A percentile compares a stretch with the other conserved stretches of the same genome.
Evolutionary conservation across 352 stramenopile species (phyloP).

Genomic region (Phytophthora pinifolia): DNA sequence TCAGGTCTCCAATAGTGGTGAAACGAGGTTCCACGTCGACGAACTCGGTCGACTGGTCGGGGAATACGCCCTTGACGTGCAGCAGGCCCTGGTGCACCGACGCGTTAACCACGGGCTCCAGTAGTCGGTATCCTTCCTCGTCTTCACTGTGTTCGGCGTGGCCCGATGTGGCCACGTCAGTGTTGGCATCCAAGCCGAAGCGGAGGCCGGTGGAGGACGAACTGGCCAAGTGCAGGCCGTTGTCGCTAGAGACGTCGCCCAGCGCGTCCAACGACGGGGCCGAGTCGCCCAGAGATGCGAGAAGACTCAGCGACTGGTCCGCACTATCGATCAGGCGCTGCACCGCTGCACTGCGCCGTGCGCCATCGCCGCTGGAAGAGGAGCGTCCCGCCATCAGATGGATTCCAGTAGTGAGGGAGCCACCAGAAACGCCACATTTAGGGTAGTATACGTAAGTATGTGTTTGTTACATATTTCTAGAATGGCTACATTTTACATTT

Average conservation of each 20-base stretch:
- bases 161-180: slow-evolving; percentile 4
- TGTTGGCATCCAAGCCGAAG: slow-evolving; percentile 11
- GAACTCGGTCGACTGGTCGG: slow-evolving; percentile 81
- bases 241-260: background rate
- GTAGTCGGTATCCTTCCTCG: slow-evolving; percentile 15
- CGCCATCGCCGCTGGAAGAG: slow-evolving; percentile 11
- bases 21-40: slow-evolving; percentile 74
- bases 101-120: slow-evolving; percentile 47
- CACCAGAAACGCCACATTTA: slow-evolving; percentile 5
- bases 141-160: background rate
- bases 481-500: no score
- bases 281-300: slow-evolving; percentile 61
- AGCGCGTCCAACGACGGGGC: slow-evolving; percentile 6
- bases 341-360: slow-evolving; percentile 48
- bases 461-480: no score
- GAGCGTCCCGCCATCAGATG: slow-evolving; percentile 27
- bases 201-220: slow-evolving; percentile 4
- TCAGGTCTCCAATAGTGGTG: slow-evolving; percentile 72
- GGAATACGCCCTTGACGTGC: slow-evolving; percentile 84
- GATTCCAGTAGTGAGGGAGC: slow-evolving; percentile 15
- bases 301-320: slow-evolving; percentile 64
- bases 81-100: slow-evolving; percentile 56
- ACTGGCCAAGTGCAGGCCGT: slow-evolving; percentile 17
- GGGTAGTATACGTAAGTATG: background rate
- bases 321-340: slow-evolving; percentile 80